Percentiles rank a stretch among this genome's conserved stretches.
These are phyloP conservation scores for Naumovozyma castellii DNA, from an alignment of 805 yeast species.

Conservation along the genomic window DNA sequence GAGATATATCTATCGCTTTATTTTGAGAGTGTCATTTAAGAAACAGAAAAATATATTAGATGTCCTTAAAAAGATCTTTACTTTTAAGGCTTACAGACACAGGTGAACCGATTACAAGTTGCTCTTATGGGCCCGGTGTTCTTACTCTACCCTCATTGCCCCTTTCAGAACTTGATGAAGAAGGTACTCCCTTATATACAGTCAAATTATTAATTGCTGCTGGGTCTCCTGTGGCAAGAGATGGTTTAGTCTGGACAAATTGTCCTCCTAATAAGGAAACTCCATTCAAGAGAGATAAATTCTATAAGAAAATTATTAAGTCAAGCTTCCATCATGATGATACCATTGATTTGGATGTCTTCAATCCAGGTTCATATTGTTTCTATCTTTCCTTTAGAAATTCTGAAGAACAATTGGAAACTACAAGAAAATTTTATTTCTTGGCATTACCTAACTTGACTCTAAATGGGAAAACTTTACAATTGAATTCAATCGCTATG, in stretches of 20 bases:
- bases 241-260: constrained; percentile 67
- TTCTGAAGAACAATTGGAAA: constrained; percentile 28
- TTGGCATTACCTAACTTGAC: constrained; percentile 70
- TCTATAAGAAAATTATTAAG: constrained; percentile 40
- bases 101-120: constrained; percentile 29
- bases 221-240: constrained; percentile 60
- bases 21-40: no score
- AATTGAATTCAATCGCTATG: constrained; percentile 69
- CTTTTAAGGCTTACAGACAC: constrained; percentile 29
- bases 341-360: constrained; percentile 50
- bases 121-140: constrained; percentile 31
- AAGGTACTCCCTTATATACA: constrained; percentile 38
- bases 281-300: constrained; percentile 48
- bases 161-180: constrained; percentile 27
- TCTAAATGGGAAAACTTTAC: constrained; percentile 46
- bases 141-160: constrained; percentile 34
- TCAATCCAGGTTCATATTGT: constrained; percentile 68
- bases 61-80: constrained; percentile 23
- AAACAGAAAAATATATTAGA: no score
- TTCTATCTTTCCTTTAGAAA: constrained; percentile 56
- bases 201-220: constrained; percentile 63
- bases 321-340: constrained; percentile 59
- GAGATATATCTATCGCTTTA: no score
- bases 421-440: constrained; percentile 59
- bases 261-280: constrained; percentile 41